phyloP scores from a whole-genome alignment of 2,329 filamentous ascomycete genomes.

The Scolecobasidium constrictum region DNA sequence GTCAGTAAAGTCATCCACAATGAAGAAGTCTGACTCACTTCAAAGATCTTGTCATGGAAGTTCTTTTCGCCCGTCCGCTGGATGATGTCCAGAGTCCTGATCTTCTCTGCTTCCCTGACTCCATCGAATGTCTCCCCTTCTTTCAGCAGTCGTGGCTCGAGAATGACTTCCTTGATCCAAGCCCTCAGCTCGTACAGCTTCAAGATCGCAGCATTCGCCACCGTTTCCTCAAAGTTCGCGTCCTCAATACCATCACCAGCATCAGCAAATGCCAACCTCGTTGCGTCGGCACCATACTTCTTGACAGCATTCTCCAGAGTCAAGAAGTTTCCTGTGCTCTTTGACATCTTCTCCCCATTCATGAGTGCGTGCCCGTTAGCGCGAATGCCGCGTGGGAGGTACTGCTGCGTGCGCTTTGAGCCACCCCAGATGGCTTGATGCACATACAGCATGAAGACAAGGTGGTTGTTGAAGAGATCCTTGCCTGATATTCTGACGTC shows the following conservation, averaged over 20 bases:
- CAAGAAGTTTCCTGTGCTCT: constrained; percentile 95
- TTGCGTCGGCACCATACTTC: constrained; percentile 93
- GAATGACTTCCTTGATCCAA: constrained; percentile 81
- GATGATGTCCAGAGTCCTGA: constrained; percentile 43
- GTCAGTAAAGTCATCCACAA: too few relatives aligned
- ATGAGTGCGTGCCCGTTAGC: constrained; percentile 88
- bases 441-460: constrained; percentile 93
- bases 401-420: constrained; percentile 45
- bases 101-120: constrained; percentile 29
- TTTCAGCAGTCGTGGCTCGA: constrained; percentile 42
- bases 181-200: constrained; percentile 74
- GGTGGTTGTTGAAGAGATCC: constrained; percentile 84
- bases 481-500: constrained; percentile 85
- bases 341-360: constrained; percentile 98
- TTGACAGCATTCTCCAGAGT: constrained; percentile 74
- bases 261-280: constrained; percentile 83
- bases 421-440: constrained; percentile 79
- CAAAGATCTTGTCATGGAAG: constrained; percentile 81
- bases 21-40: too few relatives aligned
- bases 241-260: constrained; percentile 90
- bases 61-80: constrained; percentile 65
- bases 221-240: constrained; percentile 93
- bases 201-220: constrained; percentile 85
- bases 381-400: constrained; percentile 79
- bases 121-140: constrained; percentile 31